Percentiles rank a stretch among this genome's conserved stretches.
Conservation (phyloP, 2,329 filamentous ascomycete species). For the Diaporthe citri region DNA sequence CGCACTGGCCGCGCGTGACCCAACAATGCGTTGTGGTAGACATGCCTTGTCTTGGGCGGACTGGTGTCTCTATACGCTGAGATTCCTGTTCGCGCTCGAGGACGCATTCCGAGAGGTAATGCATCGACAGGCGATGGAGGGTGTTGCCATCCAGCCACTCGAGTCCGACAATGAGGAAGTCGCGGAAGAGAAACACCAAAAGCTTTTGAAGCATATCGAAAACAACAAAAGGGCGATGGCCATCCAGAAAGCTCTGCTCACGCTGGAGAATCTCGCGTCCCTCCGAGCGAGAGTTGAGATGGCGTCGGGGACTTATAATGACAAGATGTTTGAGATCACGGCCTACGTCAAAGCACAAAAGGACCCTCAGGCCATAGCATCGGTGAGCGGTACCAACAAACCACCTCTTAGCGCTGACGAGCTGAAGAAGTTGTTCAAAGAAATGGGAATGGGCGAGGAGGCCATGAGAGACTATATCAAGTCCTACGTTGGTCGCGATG, state of each 20-base stretch:
- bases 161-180: not conserved
- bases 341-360: not conserved
- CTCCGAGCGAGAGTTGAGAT: not conserved
- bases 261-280: not conserved
- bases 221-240: not conserved
- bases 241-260: not conserved
- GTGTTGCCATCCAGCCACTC: not conserved
- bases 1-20: conserved; percentile 35
- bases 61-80: not conserved
- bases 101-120: not conserved
- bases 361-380: not conserved
- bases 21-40: not conserved
- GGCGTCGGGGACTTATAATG: not conserved
- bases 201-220: not conserved
- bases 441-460: not conserved
- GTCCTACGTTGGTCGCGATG: not conserved
- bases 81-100: not conserved
- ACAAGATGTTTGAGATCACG: conserved; percentile 1
- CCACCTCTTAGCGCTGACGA: not conserved
- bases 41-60: not conserved
- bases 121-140: not conserved
- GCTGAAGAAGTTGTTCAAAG: not conserved
- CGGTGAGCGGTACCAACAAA: not conserved
- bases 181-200: not conserved
- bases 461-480: not conserved